These are phyloP conservation scores for Corchorus capsularis DNA, from an alignment of 345 rosid species.

Conservation along the genomic window DNA sequence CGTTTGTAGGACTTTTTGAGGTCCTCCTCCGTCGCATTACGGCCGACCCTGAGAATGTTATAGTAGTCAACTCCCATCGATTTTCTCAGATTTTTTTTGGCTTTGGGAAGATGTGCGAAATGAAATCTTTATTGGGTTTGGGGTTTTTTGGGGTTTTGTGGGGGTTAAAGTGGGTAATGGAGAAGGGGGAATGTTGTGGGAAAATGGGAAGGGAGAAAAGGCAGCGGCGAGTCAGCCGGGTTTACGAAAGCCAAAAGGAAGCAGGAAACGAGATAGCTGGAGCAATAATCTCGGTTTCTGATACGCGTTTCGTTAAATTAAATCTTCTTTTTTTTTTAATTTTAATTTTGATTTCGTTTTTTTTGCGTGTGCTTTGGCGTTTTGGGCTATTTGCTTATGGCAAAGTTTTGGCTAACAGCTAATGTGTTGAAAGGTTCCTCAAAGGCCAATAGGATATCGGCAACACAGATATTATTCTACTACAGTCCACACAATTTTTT, in stretches of 20 bases:
- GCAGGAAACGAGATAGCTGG: slow-evolving; percentile 9
- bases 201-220: not conserved
- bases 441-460: slow-evolving; percentile 4
- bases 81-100: not conserved
- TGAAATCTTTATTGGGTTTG: not conserved
- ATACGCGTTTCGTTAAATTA: slow-evolving; percentile 22
- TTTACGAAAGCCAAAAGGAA: not conserved
- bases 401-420: slow-evolving; percentile 21
- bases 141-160: not conserved
- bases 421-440: not conserved
- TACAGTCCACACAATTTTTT: not conserved
- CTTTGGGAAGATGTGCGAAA: not conserved
- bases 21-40: slow-evolving; percentile 73
- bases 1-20: slow-evolving; percentile 70
- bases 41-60: slow-evolving; percentile 69
- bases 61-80: slow-evolving; percentile 90
- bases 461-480: not conserved
- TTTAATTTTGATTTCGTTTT: not conserved
- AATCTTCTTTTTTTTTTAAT: no score
- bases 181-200: not conserved
- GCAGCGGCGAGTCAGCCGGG: slow-evolving; percentile 35
- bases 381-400: not conserved
- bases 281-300: slow-evolving; percentile 10
- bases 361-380: not conserved
- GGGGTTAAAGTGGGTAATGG: slow-evolving; percentile 4